These are phyloP conservation scores for Lagenidium sp. DNA, from an alignment of 352 stramenopile genomes.

Conservation along the genomic window DNA sequence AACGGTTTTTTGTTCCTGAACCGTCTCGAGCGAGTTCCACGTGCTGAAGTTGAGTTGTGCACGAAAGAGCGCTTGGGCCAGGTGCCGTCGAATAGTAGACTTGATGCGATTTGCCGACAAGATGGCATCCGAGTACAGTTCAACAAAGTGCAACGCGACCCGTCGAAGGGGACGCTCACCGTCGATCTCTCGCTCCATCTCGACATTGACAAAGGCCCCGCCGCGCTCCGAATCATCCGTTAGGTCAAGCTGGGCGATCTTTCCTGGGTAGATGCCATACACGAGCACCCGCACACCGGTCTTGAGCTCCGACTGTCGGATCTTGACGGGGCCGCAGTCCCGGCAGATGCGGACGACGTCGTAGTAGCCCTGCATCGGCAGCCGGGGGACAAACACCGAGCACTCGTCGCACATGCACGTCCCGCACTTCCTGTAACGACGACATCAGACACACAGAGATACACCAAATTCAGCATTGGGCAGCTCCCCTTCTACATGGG, in stretches of 20 bases:
- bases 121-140: constrained; percentile 71
- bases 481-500: too few relatives aligned
- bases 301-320: constrained; percentile 57
- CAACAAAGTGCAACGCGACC: constrained; percentile 59
- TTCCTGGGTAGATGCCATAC: constrained; percentile 56
- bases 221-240: constrained; percentile 45
- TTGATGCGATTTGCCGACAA: constrained; percentile 81
- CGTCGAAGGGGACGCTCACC: constrained; percentile 11
- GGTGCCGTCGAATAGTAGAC: constrained; percentile 52
- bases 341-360: constrained; percentile 75
- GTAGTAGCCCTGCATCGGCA: constrained; percentile 81
- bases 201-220: constrained; percentile 49
- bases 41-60: constrained; percentile 83
- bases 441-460: neutral
- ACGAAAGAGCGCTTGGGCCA: constrained; percentile 68
- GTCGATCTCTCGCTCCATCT: constrained; percentile 32
- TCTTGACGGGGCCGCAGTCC: constrained; percentile 67
- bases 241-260: constrained; percentile 53
- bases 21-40: constrained; percentile 73
- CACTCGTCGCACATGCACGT: constrained; percentile 84
- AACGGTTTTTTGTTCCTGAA: constrained; percentile 77
- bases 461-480: too few relatives aligned
- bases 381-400: constrained; percentile 58
- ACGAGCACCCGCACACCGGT: constrained; percentile 64
- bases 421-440: constrained; percentile 46